Base-by-base conservation (phyloP, 2,329 filamentous ascomycete genomes). In the Sporothrix schenckii region DNA sequence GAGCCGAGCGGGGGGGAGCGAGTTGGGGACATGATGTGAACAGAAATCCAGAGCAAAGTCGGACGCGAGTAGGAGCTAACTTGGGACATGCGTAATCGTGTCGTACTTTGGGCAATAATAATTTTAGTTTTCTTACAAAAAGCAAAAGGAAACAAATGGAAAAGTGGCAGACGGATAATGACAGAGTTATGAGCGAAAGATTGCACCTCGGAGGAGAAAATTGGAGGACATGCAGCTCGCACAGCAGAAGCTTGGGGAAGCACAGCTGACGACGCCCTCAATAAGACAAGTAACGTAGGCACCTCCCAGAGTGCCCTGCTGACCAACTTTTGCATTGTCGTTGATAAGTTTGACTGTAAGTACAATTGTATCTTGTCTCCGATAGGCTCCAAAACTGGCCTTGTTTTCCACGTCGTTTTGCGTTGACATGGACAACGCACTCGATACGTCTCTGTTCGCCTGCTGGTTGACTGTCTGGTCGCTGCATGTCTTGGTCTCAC, bases 401-500 rank as follows among this genome's bases (percentile, higher is more conserved):
- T 61, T 61, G 58, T 27, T 39, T 47, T 61, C 39, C 21, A 49
- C 60, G 41, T 63, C 41, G 16, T 49, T 49, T 63, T 63, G 41
- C 24, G 60, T 63, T 63, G 49, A 49, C 60, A 63, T 21, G 41
- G 41, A 27, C 4, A 63, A 24, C n/a, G 58, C 39, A 63, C 34
- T 34, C 34, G 34, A 34, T 34, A 19, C 41, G 16, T 66, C 16
- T 66, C n/a, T 13, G 13, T 65, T 30, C 14, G 3, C 44, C 27
- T 39, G 27, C 14, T 21, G 30, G 11, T 7, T 34, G 24, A 19
- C 34, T 47, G 14, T 13, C 11, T 54, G 14, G 39, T 47, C 9
- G 34, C 47, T 24, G 52, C 44, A 49, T 54, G 63, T 54, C 47
- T 61, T 54, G 58, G 69, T 67, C 63, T 68, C 65, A 41, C 65